phyloP scores from a whole-genome alignment of 2,329 filamentous ascomycete genomes.

The Epicoccum sorghinum region DNA sequence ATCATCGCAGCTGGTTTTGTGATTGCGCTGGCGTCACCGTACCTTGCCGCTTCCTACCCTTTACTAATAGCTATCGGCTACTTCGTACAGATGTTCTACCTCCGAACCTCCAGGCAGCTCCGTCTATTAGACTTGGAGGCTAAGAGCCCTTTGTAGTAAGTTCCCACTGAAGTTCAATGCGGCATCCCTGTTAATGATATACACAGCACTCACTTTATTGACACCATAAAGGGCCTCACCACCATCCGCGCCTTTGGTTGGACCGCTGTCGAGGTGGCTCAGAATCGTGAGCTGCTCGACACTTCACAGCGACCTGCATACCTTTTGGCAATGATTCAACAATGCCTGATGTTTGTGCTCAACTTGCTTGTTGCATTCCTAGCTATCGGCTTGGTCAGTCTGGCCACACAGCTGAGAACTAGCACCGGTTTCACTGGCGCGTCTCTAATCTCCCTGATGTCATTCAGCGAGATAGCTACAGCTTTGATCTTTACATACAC shows the following conservation, averaged over 20 bases:
- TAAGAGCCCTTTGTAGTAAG: slow-evolving; percentile 51
- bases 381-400: slow-evolving; percentile 39
- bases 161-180: background rate
- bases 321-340: slow-evolving; percentile 43
- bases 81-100: slow-evolving; percentile 47
- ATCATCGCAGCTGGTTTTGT: slow-evolving; percentile 28
- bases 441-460: slow-evolving; percentile 13
- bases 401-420: slow-evolving; percentile 21
- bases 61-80: slow-evolving; percentile 33
- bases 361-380: slow-evolving; percentile 42
- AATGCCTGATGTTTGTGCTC: slow-evolving; percentile 40
- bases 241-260: slow-evolving; percentile 58
- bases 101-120: slow-evolving; percentile 52
- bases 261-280: slow-evolving; percentile 22
- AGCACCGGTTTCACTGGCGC: slow-evolving; percentile 23
- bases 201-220: slow-evolving; percentile 52
- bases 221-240: slow-evolving; percentile 52
- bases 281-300: slow-evolving; percentile 33
- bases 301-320: slow-evolving; percentile 49
- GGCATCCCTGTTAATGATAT: background rate
- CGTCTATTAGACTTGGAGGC: slow-evolving; percentile 59
- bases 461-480: slow-evolving; percentile 1
- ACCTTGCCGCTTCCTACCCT: slow-evolving; percentile 42
- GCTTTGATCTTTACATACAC: slow-evolving; percentile 3
- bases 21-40: slow-evolving; percentile 43